A percentile compares a stretch with the other conserved stretches of the same genome.
Evolutionary conservation across 2,329 filamentous ascomycete species (phyloP).

Genomic region (Zelopaecilomyces penicillatus): DNA sequence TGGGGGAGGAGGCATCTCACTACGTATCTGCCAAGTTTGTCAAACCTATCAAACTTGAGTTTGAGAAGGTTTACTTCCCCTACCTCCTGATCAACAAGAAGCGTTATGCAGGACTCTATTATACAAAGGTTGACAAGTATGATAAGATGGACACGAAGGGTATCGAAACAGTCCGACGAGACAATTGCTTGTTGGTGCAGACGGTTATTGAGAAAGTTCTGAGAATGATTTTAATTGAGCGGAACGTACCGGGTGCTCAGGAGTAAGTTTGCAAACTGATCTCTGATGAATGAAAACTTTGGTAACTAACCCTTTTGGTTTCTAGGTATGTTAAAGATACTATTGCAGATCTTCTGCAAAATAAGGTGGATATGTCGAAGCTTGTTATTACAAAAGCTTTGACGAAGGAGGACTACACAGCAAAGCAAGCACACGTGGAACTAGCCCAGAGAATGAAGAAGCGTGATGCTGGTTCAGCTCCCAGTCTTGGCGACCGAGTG

Average conservation of each 20-base stretch:
- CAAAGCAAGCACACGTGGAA: conserved; percentile 93
- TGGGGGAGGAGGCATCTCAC: conserved; percentile 85
- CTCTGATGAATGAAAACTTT: neutral
- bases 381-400: conserved; percentile 97
- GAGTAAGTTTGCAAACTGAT: conserved; percentile 53
- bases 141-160: conserved; percentile 99
- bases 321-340: conserved; percentile 87
- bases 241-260: conserved; percentile 82
- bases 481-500: conserved; percentile 86
- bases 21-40: conserved; percentile 88
- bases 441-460: conserved; percentile 95
- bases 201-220: conserved; percentile 96
- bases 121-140: conserved; percentile 88
- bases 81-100: conserved; percentile 99
- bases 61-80: conserved; percentile 98
- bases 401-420: conserved; percentile 80
- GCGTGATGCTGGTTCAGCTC: conserved; percentile 89
- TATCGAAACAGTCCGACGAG: conserved; percentile 94
- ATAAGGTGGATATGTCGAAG: conserved; percentile 98
- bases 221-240: conserved; percentile 90
- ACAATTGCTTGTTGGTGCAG: conserved; percentile 92
- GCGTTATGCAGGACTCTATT: conserved; percentile 94
- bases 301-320: conserved; percentile 4
- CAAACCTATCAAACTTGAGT: conserved; percentile 97
- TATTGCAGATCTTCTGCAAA: conserved; percentile 90